phyloP scores from a whole-genome alignment of 1,284 basidiomycete species.

The Tylopilus sp. region DNA sequence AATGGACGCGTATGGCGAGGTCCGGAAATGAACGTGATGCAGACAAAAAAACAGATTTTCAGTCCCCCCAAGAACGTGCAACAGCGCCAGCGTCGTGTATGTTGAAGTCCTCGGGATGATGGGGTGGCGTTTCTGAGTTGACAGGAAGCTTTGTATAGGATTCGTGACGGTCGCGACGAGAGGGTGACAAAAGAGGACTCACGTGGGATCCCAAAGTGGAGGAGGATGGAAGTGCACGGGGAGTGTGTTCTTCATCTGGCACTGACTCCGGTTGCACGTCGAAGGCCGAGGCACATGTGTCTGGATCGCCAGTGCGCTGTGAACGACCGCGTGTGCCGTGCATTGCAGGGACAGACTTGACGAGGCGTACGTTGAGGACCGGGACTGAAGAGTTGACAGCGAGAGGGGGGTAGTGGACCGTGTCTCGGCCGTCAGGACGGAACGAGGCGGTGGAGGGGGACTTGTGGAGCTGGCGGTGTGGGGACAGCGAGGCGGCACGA shows the following conservation, averaged over 20 bases:
- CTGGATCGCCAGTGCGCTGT: constrained; percentile 17
- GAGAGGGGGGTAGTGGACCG: constrained; percentile 9
- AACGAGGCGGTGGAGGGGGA: constrained; percentile 24
- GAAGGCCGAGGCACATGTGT: neutral
- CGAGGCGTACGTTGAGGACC: constrained; percentile 26
- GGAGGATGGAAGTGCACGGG: constrained; percentile 1
- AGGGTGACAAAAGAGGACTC: constrained; percentile 5
- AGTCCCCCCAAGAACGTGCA: constrained; percentile 36
- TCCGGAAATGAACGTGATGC: constrained; percentile 33
- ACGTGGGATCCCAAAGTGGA: constrained; percentile 13
- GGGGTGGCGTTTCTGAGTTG: constrained; percentile 12
- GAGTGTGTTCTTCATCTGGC: constrained; percentile 3
- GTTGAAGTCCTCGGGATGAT: constrained; percentile 24
- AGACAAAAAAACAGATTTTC: constrained; percentile 12
- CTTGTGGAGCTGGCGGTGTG: constrained; percentile 19
- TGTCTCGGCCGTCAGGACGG: constrained; percentile 22
- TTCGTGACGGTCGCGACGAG: constrained; percentile 7
- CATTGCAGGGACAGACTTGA: constrained; percentile 12
- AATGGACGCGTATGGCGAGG: constrained; percentile 19
- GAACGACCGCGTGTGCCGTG: constrained; percentile 25
- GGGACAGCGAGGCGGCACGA: constrained; percentile 22
- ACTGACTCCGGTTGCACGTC: neutral
- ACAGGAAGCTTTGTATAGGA: constrained; percentile 13
- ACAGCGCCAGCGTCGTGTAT: constrained; percentile 33
- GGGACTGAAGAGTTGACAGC: constrained; percentile 4